These are phyloP conservation scores for Aethionema arabicum DNA, from an alignment of 345 rosid genomes.

Conservation along the genomic window DNA sequence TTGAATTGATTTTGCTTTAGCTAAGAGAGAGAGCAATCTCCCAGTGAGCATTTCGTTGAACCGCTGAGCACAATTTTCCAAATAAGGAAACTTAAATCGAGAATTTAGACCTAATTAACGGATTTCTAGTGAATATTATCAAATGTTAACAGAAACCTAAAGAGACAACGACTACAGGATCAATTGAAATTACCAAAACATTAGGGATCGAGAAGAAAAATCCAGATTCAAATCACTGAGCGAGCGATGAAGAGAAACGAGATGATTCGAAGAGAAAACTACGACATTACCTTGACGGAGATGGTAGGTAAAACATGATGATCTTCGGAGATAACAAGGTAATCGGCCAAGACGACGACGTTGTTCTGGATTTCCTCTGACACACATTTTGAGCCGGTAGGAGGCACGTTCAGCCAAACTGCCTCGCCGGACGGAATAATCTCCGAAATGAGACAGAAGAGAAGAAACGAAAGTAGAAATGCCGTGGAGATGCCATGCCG, in stretches of 20 bases:
- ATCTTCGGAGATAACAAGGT: slow-evolving; percentile 61
- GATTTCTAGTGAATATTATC: not conserved
- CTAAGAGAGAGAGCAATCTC: not conserved
- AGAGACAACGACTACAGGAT: not conserved
- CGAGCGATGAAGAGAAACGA: not conserved
- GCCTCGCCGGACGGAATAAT: slow-evolving; percentile 43
- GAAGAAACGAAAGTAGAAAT: not conserved
- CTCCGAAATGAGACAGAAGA: slow-evolving; percentile 7
- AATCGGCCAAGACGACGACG: slow-evolving; percentile 80
- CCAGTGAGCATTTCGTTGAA: not conserved
- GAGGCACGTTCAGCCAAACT: slow-evolving; percentile 72
- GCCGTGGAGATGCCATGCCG: not conserved
- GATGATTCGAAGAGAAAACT: not conserved
- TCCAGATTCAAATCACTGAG: slow-evolving; percentile 19
- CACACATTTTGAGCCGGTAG: slow-evolving; percentile 85
- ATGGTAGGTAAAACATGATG: slow-evolving; percentile 44
- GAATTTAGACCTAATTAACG: not conserved
- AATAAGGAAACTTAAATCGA: slow-evolving; percentile 12
- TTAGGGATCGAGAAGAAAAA: slow-evolving; percentile 25
- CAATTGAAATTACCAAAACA: not conserved
- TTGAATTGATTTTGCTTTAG: not conserved
- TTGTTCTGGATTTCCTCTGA: slow-evolving; percentile 89
- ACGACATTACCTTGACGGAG: slow-evolving; percentile 54
- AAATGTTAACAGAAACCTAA: not conserved
- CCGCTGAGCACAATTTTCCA: not conserved